Evolutionary conservation across 169 alveolate species (phyloP), one percentile per base, ranked within the genome.

Genomic region (Plasmodium inui): DNA sequence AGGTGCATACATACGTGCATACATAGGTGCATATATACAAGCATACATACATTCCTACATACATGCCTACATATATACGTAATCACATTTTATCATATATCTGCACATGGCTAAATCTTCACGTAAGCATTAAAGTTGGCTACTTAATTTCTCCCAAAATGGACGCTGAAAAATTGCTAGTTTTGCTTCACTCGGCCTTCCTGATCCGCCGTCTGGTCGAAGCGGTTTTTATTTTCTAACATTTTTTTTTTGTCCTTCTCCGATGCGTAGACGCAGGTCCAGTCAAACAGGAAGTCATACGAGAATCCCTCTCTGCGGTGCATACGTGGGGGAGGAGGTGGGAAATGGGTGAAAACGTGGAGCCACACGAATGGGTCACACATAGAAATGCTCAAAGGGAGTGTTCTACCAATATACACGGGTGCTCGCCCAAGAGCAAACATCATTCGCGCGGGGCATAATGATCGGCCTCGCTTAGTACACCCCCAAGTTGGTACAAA

Each of bases 241-340:
- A 91, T 91, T 80, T 91, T 91, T 72, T 91, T 91, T 39, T 91
- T 91, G 78, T 91, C 95, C 70, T 91, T 91, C 57, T 91, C 95
- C 14, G 98, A 97, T 17, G 98, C 97, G 79, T 97, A 98, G 41
- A 97, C 95, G 41, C 97, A 96, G 37, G 99, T 98, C 99, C 99
- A 98, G 94, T 98, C 99, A 94, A 98, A 98, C 82, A 98, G 97
- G 94, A 98, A 98, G 95, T 98, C 99, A 93, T 98, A 98, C 95
- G 98, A 98, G 84, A 96, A 97, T 44, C 99, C 99, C 95, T 98
- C 98, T 61, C 99, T 95, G 86, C 94, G 95, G 92, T 3, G 74
- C 1, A 17, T 14, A 12, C 57, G 57, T 46, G 57, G 50, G 55
- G 55, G 10, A 44, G 2, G 55, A n/a, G 55, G n/a, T 17, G 17